Evolutionary conservation across 345 rosid species (phyloP).

Genomic region (Eucalyptus microcorys): DNA sequence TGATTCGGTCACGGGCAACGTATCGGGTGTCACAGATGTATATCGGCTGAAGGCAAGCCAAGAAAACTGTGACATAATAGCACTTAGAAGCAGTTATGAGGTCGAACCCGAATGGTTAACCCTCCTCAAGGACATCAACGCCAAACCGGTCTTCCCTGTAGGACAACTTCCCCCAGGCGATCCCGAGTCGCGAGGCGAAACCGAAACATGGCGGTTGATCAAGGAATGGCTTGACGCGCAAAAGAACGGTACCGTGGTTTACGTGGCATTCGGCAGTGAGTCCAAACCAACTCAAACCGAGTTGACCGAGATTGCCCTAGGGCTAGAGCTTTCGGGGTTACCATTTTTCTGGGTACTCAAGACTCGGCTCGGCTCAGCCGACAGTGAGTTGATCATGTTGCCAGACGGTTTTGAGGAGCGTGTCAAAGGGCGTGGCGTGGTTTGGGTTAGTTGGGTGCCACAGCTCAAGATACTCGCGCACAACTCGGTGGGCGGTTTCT

Average conservation of each 20-base stretch:
- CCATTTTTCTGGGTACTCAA: slow-evolving; percentile 29
- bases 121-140: slow-evolving; percentile 2
- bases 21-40: background rate
- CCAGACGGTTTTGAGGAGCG: slow-evolving; percentile 21
- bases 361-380: background rate
- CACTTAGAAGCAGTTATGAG: slow-evolving; percentile 30
- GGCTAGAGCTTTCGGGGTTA: slow-evolving; percentile 17
- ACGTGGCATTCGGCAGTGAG: slow-evolving; percentile 27
- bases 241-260: background rate
- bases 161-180: slow-evolving; percentile 23
- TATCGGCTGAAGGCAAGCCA: background rate
- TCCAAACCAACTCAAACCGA: slow-evolving; percentile 13
- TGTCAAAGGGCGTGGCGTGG: slow-evolving; percentile 11
- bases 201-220: slow-evolving; percentile 5
- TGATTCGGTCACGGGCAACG: background rate
- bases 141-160: slow-evolving; percentile 22
- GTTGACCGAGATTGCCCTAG: slow-evolving; percentile 7
- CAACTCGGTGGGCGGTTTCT: slow-evolving; percentile 16
- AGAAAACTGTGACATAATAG: slow-evolving; percentile 9
- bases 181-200: background rate
- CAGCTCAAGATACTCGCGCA: slow-evolving; percentile 19
- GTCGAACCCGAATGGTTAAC: slow-evolving; percentile 31
- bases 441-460: slow-evolving; percentile 21
- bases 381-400: slow-evolving; percentile 1
- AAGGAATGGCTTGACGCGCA: slow-evolving; percentile 15